Percentiles rank a stretch among this genome's conserved stretches.
phyloP scores from a whole-genome alignment of 306 rosid species.

The Albizia julibrissin region DNA sequence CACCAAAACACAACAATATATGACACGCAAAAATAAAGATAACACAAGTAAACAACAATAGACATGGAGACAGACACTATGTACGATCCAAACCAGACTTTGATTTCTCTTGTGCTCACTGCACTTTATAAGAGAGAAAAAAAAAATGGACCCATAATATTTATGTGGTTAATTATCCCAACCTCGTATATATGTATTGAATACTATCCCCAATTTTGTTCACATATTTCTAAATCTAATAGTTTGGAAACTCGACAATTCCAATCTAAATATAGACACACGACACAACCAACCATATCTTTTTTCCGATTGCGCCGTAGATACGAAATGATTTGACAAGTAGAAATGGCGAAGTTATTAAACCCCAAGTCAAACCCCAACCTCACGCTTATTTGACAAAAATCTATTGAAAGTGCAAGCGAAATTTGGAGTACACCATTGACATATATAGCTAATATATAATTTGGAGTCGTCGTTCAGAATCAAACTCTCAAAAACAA shows the following conservation, averaged over 20 bases:
- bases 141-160: no score
- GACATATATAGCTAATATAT: slow-evolving; percentile 6
- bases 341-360: no score
- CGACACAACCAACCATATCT: neutral
- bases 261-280: neutral
- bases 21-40: neutral
- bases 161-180: no score
- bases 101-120: neutral
- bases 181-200: no score
- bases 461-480: neutral
- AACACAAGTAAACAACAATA: neutral
- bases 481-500: neutral
- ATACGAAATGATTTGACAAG: neutral
- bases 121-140: no score
- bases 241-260: neutral
- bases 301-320: neutral
- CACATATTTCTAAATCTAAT: neutral
- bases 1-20: neutral
- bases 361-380: neutral
- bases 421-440: neutral
- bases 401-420: neutral
- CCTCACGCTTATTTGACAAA: slow-evolving; percentile 2
- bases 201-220: neutral
- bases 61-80: neutral
- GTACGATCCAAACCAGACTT: neutral